phyloP scores from a whole-genome alignment of 805 yeast genomes.

The Citeromyces nyonsensis region DNA sequence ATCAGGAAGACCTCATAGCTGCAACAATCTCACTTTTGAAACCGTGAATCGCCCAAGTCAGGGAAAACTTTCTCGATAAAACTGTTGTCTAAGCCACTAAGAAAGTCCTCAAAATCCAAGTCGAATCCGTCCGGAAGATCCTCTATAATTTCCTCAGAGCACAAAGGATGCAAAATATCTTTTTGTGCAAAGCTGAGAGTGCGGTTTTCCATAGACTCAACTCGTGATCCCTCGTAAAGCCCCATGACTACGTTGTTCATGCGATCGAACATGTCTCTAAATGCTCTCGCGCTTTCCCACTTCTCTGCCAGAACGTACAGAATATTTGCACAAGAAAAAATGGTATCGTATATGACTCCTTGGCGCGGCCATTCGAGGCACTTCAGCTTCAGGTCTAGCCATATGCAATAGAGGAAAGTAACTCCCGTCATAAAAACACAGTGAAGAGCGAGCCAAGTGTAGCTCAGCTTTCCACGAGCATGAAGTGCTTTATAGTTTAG shows the following conservation, averaged over 20 bases:
- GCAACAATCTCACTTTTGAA: too few species aligned
- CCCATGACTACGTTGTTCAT: constrained; percentile 8
- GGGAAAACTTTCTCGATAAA: too few species aligned
- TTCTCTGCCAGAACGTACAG: constrained; percentile 14
- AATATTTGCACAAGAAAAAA: constrained; percentile 13
- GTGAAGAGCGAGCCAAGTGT: constrained; percentile 16
- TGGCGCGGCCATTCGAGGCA: constrained; percentile 11
- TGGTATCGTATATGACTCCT: constrained; percentile 12
- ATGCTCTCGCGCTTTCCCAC: constrained; percentile 11
- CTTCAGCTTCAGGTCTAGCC: constrained; percentile 12
- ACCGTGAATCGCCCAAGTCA: too few species aligned
- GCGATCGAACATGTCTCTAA: constrained; percentile 14
- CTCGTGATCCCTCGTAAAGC: constrained; percentile 4
- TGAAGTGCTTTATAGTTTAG: constrained; percentile 13
- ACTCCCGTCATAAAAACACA: constrained; percentile 15
- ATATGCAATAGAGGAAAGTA: constrained; percentile 15
- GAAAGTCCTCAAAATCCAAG: too few species aligned
- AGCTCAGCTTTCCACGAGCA: constrained; percentile 10
- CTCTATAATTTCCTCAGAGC: too few species aligned
- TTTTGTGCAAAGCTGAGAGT: too few species aligned
- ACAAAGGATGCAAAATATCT: too few species aligned
- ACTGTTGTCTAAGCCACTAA: too few species aligned
- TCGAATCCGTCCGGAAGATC: too few species aligned
- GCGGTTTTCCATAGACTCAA: too few species aligned
- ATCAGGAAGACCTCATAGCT: too few species aligned